Evolutionary conservation across 805 yeast genomes (phyloP), one percentile per base, ranked within the genome.

Genomic region (Kuraishia floccosa): DNA sequence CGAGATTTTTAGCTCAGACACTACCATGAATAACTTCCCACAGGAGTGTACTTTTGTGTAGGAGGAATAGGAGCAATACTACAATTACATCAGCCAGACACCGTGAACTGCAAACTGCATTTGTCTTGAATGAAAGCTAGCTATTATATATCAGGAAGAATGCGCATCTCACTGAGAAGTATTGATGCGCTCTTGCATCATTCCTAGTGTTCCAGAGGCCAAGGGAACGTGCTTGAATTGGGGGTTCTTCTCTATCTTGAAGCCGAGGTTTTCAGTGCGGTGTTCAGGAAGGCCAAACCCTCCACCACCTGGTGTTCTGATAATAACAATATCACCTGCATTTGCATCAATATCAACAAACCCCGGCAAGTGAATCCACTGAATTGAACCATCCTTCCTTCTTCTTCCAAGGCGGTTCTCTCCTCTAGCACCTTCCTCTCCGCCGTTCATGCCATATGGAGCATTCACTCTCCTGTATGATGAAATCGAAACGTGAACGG

Each of bases 391-490:
- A 11, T 43, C 38, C 6, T 45, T 51, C 35, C 52, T 45, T 27
- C 49, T 54, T 40, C 54, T 50, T 4, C 54, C 58, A 37, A 42
- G 50, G 45, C 42, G 44, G 42, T 62, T 53, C 41, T 48, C 48
- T 23, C 79, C 79, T 32, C 65, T 53, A 17, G 51, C 46, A n/a
- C 76, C 77, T 34, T 58, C 60, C 9, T 44, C 58, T 26, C 77
- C 79, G 1, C 77, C 77, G 30, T 59, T 44, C 27, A 69, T 55
- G 16, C 77, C 77, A 50, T 63, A 68, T 7, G 77, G 77, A 2
- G 72, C 60, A 31, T 58, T 50, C 2, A 69, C 57, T 47, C 79
- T 56, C 49, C 77, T 55, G 41, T 70, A 72, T 50, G 69, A 63
- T 23, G 56, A 58, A 38, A 64, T 54, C 4, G 68, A 63, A 23